Percentiles rank a stretch among this genome's conserved stretches.
Evolutionary conservation across 225 moss, liverwort and hornwort genomes (phyloP).

Genomic region (Ulota crispa): DNA sequence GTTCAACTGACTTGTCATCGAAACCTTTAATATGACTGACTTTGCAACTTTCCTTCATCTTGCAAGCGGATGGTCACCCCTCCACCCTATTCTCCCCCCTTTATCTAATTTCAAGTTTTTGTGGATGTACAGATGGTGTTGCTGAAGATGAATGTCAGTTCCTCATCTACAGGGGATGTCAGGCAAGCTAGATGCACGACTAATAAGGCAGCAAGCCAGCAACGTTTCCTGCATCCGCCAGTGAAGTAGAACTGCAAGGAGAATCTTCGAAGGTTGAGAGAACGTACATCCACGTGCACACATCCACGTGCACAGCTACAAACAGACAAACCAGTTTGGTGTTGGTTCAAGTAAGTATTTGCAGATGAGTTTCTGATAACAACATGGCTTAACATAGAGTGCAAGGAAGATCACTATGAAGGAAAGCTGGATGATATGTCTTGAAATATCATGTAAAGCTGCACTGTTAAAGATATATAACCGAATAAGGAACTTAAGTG

Average conservation of each 20-base stretch:
- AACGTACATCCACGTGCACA: background rate
- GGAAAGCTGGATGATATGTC: background rate
- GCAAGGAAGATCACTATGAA: background rate
- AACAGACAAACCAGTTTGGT: background rate
- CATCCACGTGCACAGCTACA: background rate
- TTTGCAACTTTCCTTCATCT: background rate
- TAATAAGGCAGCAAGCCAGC: no score
- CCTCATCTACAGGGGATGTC: background rate
- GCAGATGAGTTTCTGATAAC: no score
- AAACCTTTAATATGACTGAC: background rate
- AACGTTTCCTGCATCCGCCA: no score
- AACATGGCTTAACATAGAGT: no score
- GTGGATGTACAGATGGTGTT: background rate
- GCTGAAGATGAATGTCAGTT: background rate
- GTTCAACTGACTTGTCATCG: background rate
- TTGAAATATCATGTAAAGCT: background rate
- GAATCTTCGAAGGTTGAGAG: background rate
- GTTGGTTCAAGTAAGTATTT: slow-evolving; percentile 12
- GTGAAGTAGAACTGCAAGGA: no score
- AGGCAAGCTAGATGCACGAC: background rate
- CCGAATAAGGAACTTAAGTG: background rate
- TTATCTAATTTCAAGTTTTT: no score
- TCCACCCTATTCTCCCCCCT: no score
- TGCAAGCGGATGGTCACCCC: no score
- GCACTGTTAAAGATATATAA: background rate